Base-by-base conservation (phyloP, 148 eudicot genomes). In the Camellia lanceoleosa region DNA sequence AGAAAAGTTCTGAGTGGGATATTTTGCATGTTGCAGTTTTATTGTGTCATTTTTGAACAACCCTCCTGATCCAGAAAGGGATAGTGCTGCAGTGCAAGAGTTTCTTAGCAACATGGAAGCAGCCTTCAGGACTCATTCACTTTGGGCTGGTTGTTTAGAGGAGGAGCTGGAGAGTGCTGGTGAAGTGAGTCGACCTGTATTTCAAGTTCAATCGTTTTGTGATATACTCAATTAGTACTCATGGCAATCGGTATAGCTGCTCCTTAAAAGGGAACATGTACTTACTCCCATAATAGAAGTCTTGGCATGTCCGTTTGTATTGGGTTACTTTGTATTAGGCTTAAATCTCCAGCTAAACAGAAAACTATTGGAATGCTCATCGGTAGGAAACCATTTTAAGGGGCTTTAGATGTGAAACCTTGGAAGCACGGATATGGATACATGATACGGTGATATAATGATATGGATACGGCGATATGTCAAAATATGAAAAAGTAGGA, bases 151-250 rank as follows among this genome's bases (percentile, higher is more conserved):
- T 78, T 90, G 95, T 78, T 93, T 97, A 54, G 98, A 96, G 82
- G 98, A 92, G 83, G 99, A 92, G 81, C 86, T 96, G 73, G 99
- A 96, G 58, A 91, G 98, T 80, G 98, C 99, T 62, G 97, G 97
- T 82, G 99, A 96, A 83, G 99, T 93, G 83, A 87, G 95, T 87
- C 43, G 14, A 56, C 62, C 58, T 77, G 46, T 81, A 55, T 73
- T 11, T 19, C 41, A 7, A 4, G 0, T 30, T 30, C 38, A 30
- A 30, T 68, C 41, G 14, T 12, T 11, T 16, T 60, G n/a, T 30
- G 38, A 30, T 30, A 30, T 30, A 30, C 38, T 30, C 38, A 1
- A 30, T 30, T n/a, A 71, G 15, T 4, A 47, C 44, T 20, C 41
- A 47, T 46, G 41, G 20, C 38, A n/a, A 5, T 76, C 10, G 73